phyloP scores from a whole-genome alignment of 257 asterid genomes.

The Cynanchum wilfordii region DNA sequence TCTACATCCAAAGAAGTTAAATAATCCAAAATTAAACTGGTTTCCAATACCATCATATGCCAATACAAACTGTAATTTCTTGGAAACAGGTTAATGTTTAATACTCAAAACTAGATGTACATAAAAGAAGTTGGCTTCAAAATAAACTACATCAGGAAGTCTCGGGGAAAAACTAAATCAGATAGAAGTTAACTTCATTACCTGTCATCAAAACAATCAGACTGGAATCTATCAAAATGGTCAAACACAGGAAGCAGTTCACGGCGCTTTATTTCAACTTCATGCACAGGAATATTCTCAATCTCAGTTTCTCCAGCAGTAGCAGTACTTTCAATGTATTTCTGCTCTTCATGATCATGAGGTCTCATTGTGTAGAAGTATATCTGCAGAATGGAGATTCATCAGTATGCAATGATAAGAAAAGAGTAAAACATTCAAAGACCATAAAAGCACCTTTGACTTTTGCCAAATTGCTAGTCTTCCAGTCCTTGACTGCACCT shows the following conservation, averaged over 20 bases:
- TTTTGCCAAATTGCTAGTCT: conserved; percentile 48
- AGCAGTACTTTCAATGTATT: conserved; percentile 1
- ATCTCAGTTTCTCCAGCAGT: conserved; percentile 36
- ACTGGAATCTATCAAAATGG: conserved; percentile 31
- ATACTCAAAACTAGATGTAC: not conserved
- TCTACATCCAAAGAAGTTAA: not conserved
- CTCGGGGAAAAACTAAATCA: not conserved
- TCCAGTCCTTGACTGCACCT: conserved; percentile 45
- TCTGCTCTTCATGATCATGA: conserved; percentile 21
- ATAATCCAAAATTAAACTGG: not conserved
- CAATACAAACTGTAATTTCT: not conserved
- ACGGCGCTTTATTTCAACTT: conserved; percentile 37
- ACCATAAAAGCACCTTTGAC: conserved; percentile 35
- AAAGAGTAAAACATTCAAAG: not conserved
- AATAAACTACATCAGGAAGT: not conserved
- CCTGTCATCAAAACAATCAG: conserved; percentile 38
- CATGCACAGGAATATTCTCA: conserved; percentile 37
- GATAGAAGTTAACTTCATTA: conserved; percentile 7
- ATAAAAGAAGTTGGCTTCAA: not conserved
- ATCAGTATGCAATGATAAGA: conserved; percentile 16
- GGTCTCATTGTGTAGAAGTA: conserved; percentile 33
- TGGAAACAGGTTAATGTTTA: not conserved
- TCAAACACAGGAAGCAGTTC: conserved; percentile 44
- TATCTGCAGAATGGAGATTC: conserved; percentile 21
- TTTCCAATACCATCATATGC: not conserved